Evolutionary conservation across 1,284 basidiomycete genomes (phyloP).

Genomic region (Ganoderma meredithae): DNA sequence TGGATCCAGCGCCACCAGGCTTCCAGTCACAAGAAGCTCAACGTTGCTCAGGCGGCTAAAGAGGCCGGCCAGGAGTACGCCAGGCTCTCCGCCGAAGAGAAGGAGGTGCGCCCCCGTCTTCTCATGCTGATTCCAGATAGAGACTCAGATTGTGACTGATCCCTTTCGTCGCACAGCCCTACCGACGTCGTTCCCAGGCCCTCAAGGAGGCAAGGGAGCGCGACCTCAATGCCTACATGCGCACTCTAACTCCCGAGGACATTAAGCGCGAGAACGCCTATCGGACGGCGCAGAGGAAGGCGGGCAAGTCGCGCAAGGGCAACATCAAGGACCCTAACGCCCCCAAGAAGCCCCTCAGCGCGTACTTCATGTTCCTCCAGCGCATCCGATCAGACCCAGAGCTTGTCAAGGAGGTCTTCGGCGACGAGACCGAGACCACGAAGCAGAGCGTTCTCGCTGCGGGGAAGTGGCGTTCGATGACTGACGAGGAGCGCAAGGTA

Average conservation of each 20-base stretch:
- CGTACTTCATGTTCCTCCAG: conserved; percentile 96
- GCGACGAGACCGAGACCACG: conserved; percentile 93
- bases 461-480: conserved; percentile 90
- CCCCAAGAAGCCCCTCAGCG: conserved; percentile 94
- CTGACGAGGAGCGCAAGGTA: conserved; percentile 91
- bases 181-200: conserved; percentile 82
- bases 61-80: conserved; percentile 94
- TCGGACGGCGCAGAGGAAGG: conserved; percentile 91
- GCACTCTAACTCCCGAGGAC: conserved; percentile 91
- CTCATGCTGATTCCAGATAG: conserved; percentile 41
- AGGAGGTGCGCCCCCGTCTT: conserved; percentile 63
- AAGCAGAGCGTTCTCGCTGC: conserved; percentile 95
- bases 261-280: conserved; percentile 94
- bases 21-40: conserved; percentile 81
- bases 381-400: conserved; percentile 80
- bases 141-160: conserved; percentile 33
- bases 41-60: conserved; percentile 95
- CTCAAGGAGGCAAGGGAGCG: conserved; percentile 87
- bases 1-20: conserved; percentile 93
- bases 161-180: conserved; percentile 61
- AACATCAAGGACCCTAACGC: conserved; percentile 98
- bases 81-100: conserved; percentile 78
- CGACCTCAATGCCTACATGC: conserved; percentile 87
- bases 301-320: conserved; percentile 91
- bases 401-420: conserved; percentile 84